phyloP scores from a whole-genome alignment of 257 asterid genomes.

The Nyctanthes arbortristis region DNA sequence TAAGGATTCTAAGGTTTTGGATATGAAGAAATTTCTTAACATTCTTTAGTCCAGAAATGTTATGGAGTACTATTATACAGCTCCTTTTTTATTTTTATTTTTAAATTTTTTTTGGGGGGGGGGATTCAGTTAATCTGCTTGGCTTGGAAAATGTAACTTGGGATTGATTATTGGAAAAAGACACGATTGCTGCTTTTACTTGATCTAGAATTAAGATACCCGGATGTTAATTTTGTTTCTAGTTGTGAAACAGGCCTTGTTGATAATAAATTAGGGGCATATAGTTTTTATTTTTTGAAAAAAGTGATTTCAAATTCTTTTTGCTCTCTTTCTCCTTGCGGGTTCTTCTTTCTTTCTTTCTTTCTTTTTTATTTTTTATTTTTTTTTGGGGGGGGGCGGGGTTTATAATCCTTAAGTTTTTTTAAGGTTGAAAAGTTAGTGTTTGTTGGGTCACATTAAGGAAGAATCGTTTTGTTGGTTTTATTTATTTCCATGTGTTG shows the following conservation, averaged over 20 bases:
- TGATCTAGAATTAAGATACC: not conserved
- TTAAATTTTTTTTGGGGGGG: no score
- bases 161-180: not conserved
- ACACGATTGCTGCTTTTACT: not conserved
- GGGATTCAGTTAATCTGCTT: not conserved
- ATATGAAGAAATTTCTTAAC: no score
- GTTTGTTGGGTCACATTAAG: not conserved
- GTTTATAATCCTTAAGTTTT: not conserved
- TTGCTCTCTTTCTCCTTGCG: not conserved
- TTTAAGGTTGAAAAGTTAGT: not conserved
- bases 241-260: not conserved
- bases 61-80: not conserved
- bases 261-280: not conserved
- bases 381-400: not conserved
- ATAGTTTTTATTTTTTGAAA: not conserved
- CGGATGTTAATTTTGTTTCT: not conserved
- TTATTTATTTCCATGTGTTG: not conserved
- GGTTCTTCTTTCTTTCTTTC: no score
- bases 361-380: not conserved
- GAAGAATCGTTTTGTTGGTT: not conserved
- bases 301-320: not conserved
- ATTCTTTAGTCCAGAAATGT: not conserved
- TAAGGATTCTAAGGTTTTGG: not conserved
- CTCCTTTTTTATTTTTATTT: not conserved
- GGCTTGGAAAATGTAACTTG: not conserved